A percentile compares a stretch with the other conserved stretches of the same genome.
These are phyloP conservation scores for Endoconidiophora laricicola DNA, from an alignment of 2,329 filamentous ascomycete genomes.

Conservation along the genomic window DNA sequence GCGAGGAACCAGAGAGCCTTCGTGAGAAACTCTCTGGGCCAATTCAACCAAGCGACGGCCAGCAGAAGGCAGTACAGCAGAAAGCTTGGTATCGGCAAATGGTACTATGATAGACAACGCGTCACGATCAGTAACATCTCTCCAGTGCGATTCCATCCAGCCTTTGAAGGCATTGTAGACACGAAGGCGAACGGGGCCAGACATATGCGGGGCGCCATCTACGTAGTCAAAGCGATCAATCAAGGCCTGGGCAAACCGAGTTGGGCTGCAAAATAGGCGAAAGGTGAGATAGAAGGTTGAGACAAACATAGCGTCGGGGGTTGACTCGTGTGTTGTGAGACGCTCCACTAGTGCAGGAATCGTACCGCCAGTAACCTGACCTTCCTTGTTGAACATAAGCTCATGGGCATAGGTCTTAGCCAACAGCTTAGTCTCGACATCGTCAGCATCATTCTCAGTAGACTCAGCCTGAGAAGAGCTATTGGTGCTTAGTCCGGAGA, in stretches of 20 bases:
- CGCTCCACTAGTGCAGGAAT: slow-evolving; percentile 84
- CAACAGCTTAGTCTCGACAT: slow-evolving; percentile 70
- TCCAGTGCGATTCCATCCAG: slow-evolving; percentile 95
- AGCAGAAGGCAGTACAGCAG: slow-evolving; percentile 52
- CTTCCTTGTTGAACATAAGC: slow-evolving; percentile 83
- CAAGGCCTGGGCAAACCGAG: slow-evolving; percentile 63
- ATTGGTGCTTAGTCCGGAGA: slow-evolving; percentile 51
- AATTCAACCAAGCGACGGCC: slow-evolving; percentile 69
- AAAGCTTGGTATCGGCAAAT: slow-evolving; percentile 63
- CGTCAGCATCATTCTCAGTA: slow-evolving; percentile 49
- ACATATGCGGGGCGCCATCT: slow-evolving; percentile 54
- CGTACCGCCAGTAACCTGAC: slow-evolving; percentile 83
- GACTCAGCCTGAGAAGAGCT: slow-evolving; percentile 33
- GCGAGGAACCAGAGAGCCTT: slow-evolving; percentile 64
- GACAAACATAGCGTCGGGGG: slow-evolving; percentile 80
- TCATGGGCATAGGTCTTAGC: slow-evolving; percentile 86
- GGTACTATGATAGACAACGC: slow-evolving; percentile 60
- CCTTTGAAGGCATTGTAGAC: slow-evolving; percentile 96
- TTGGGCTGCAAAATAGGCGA: slow-evolving; percentile 72
- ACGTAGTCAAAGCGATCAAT: slow-evolving; percentile 88
- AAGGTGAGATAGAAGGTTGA: slow-evolving; percentile 95
- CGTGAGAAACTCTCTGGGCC: slow-evolving; percentile 57
- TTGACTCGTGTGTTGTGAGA: slow-evolving; percentile 81
- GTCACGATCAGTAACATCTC: slow-evolving; percentile 58
- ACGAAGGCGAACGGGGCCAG: slow-evolving; percentile 67